These are phyloP conservation scores for Lotmaria passim DNA, from an alignment of 208 protist genomes.

Conservation along the genomic window DNA sequence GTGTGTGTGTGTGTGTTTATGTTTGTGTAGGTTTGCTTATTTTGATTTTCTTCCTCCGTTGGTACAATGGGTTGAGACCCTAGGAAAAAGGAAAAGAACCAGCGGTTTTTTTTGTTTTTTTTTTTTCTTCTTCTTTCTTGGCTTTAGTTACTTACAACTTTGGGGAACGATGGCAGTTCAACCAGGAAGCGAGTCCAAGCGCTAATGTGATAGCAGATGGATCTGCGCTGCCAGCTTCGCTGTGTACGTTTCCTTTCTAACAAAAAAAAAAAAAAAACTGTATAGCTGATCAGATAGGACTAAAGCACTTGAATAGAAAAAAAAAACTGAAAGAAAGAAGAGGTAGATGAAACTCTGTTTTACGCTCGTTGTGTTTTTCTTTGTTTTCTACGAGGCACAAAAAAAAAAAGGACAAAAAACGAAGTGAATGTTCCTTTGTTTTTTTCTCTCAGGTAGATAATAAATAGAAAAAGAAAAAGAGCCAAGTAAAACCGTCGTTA, in stretches of 20 bases:
- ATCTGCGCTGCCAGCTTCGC: too few relatives aligned
- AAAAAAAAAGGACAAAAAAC: conserved; percentile 8
- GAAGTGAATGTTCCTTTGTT: background rate
- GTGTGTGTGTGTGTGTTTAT: background rate
- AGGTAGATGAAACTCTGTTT: background rate
- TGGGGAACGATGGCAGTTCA: too few relatives aligned
- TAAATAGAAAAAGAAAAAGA: conserved; percentile 26
- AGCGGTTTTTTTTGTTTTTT: too few relatives aligned
- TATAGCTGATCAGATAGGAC: too few relatives aligned
- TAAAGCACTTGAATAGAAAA: too few relatives aligned
- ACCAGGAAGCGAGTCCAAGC: background rate
- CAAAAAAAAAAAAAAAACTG: too few relatives aligned
- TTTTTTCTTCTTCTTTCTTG: too few relatives aligned
- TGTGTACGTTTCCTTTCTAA: background rate
- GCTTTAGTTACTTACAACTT: too few relatives aligned
- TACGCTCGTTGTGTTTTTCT: background rate
- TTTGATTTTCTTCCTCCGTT: too few relatives aligned
- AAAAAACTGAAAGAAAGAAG: too few relatives aligned
- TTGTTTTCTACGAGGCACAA: background rate
- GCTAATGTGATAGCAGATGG: background rate
- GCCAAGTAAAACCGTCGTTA: background rate
- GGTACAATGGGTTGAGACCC: too few relatives aligned
- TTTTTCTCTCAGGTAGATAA: background rate
- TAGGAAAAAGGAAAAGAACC: too few relatives aligned
- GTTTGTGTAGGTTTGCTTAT: background rate